Evolutionary conservation across 2,329 filamentous ascomycete genomes (phyloP).

Genomic region (Fusarium poae): DNA sequence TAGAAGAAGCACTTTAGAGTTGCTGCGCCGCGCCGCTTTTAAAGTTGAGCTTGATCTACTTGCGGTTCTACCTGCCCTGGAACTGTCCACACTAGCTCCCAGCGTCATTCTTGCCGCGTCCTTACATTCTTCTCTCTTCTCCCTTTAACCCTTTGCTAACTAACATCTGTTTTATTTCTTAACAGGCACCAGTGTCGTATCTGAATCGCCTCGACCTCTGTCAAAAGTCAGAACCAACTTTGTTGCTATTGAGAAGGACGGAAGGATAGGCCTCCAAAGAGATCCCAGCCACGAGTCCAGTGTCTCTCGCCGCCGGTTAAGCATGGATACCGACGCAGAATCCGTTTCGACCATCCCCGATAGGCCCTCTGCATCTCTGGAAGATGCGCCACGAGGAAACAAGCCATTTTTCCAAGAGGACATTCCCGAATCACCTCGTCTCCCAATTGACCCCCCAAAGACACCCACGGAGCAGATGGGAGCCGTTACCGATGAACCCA

Average conservation of each 20-base stretch:
- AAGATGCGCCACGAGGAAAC: conserved; percentile 45
- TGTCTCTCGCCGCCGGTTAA: conserved; percentile 54
- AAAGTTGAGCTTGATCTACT: conserved; percentile 22
- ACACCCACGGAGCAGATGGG: conserved; percentile 32
- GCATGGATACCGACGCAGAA: conserved; percentile 53
- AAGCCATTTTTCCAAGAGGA: conserved; percentile 54
- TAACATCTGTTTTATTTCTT: conserved; percentile 36
- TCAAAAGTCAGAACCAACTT: conserved; percentile 83
- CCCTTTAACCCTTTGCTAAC: conserved; percentile 43
- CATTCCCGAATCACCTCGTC: conserved; percentile 59
- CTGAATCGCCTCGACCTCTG: conserved; percentile 72
- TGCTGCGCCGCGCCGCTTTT: conserved; percentile 26
- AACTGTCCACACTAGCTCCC: conserved; percentile 36
- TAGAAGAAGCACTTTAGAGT: conserved; percentile 18
- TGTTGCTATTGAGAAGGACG: conserved; percentile 77
- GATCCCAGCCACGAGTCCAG: conserved; percentile 57
- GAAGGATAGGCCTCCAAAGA: conserved; percentile 65
- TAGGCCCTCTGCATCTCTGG: conserved; percentile 50
- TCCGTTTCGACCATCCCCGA: conserved; percentile 55
- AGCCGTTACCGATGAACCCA: conserved; percentile 53
- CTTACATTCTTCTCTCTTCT: conserved; percentile 31
- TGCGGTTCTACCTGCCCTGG: conserved; percentile 33
- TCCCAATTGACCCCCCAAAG: conserved; percentile 40
- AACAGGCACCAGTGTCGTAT: conserved; percentile 54
- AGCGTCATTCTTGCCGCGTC: conserved; percentile 33